Base-by-base conservation (phyloP, 208 protist species). In the Trypanosomatidae sp. region DNA sequence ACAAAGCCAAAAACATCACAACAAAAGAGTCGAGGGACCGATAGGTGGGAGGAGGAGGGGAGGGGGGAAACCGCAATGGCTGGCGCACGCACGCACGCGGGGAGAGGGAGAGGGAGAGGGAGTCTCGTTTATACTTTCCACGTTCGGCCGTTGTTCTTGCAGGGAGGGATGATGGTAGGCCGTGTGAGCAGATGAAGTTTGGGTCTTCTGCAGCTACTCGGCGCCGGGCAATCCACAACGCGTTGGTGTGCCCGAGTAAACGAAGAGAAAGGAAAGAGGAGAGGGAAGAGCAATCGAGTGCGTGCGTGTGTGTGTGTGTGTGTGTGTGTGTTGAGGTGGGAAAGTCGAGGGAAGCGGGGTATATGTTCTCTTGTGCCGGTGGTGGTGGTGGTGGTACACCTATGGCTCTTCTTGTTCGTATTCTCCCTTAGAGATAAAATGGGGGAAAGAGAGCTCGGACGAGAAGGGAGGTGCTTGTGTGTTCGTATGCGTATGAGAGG, bases 281-380 rank as follows among this genome's bases (percentile, higher is more conserved):
- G 62, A 66, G 56, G 53, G 53, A 60, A 70, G 19, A 15, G n/a
- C 17, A 30, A 70, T 60, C 2, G n/a, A 70, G 43, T 22, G 50
- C 22, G 13, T 62, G 3, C 22, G n/a, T 60, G 55, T 39, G 5
- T 60, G 25, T 62, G 25, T 39, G 2, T 43, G 58, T 19, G 28
- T 62, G 3, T 43, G 25, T 62, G 28, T 41, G 4, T 43, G 58
- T 22, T 1, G 55, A n/a, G 55, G 25, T 3, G 36, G 36, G 36
- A 33, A n/a, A n/a, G 2, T 28, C 17, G 33, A 64, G 13, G 52
- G 52, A 9, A 15, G 52, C 9, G 22, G n/a, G 15, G 53, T 33
- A 3, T 9, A 59, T 17, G 53, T 17, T n/a, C 53, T 59, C 10
- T 10, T 59, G 53, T 33, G 33, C 25, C 53, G 25, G 12, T 6